Conservation (phyloP, 1,284 basidiomycete species). For the Trichosporon inkin region DNA sequence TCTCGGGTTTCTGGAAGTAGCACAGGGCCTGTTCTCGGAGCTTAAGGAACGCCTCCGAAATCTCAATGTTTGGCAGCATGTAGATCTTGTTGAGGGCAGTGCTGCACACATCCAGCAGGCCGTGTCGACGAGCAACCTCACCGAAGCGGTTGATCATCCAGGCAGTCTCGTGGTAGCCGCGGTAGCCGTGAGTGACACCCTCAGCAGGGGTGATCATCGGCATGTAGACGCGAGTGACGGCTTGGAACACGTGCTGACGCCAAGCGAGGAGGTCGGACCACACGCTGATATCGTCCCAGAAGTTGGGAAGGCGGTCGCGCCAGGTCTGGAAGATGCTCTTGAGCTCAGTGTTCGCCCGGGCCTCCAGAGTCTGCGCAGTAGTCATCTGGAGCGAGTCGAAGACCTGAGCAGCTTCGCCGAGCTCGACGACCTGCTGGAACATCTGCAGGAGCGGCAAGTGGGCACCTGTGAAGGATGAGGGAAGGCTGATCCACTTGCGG, state of each 20-base stretch:
- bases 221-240: conserved; percentile 96
- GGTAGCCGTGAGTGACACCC: conserved; percentile 77
- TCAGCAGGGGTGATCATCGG: conserved; percentile 66
- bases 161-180: conserved; percentile 99
- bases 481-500: conserved; percentile 91
- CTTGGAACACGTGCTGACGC: conserved; percentile 83
- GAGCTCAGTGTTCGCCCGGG: conserved; percentile 81
- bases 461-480: conserved; percentile 77
- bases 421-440: conserved; percentile 98
- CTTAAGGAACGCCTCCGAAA: conserved; percentile 98
- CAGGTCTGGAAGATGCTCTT: conserved; percentile 95
- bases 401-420: conserved; percentile 93
- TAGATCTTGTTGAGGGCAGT: conserved; percentile 95
- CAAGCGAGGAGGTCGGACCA: conserved; percentile 99
- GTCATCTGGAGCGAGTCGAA: conserved; percentile 87
- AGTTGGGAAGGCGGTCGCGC: conserved; percentile 93
- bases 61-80: conserved; percentile 98
- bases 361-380: conserved; percentile 83
- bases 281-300: conserved; percentile 95
- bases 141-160: conserved; percentile 99
- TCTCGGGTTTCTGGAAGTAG: conserved; percentile 93
- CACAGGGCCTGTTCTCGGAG: conserved; percentile 98
- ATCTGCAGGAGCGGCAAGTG: conserved; percentile 94
- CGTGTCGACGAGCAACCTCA: conserved; percentile 97
- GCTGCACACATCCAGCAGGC: conserved; percentile 93